Evolutionary conservation across 805 yeast species (phyloP).

Genomic region (Candida ficus): DNA sequence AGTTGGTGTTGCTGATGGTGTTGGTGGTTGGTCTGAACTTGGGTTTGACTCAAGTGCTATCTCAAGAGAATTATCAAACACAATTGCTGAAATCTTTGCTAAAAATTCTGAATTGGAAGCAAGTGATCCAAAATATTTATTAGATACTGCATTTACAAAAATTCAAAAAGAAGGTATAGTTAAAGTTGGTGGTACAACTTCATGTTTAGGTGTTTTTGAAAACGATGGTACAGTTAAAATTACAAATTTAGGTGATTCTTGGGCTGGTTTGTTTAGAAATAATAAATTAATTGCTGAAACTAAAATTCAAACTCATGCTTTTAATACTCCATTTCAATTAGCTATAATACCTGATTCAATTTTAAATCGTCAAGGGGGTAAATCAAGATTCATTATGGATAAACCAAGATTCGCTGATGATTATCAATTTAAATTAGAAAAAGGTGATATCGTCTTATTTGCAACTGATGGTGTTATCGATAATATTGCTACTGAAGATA

Average conservation of each 20-base stretch:
- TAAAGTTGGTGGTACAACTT: constrained; percentile 91
- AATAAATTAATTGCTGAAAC: constrained; percentile 60
- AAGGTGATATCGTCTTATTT: constrained; percentile 72
- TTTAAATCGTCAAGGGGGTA: constrained; percentile 41
- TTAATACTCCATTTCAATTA: constrained; percentile 89
- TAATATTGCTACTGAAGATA: constrained; percentile 69
- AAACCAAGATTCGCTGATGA: constrained; percentile 64
- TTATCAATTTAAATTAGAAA: constrained; percentile 57
- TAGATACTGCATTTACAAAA: constrained; percentile 50
- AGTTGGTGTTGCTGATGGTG: constrained; percentile 93
- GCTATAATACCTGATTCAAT: constrained; percentile 73
- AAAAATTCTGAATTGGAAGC: constrained; percentile 5
- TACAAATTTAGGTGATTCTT: constrained; percentile 90
- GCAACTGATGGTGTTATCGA: constrained; percentile 95
- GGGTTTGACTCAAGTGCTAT: constrained; percentile 89
- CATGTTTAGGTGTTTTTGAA: constrained; percentile 72
- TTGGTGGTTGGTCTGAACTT: constrained; percentile 94
- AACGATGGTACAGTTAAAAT: constrained; percentile 51
- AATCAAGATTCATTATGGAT: constrained; percentile 63
- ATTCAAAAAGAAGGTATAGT: constrained; percentile 53
- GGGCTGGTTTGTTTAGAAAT: constrained; percentile 82
- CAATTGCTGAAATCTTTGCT: constrained; percentile 35
- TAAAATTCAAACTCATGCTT: constrained; percentile 74
- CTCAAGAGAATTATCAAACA: constrained; percentile 68
- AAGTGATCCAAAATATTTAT: constrained; percentile 32